Evolutionary conservation across 2,329 filamentous ascomycete species (phyloP).

Genomic region (Paecilomyces fulvus): DNA sequence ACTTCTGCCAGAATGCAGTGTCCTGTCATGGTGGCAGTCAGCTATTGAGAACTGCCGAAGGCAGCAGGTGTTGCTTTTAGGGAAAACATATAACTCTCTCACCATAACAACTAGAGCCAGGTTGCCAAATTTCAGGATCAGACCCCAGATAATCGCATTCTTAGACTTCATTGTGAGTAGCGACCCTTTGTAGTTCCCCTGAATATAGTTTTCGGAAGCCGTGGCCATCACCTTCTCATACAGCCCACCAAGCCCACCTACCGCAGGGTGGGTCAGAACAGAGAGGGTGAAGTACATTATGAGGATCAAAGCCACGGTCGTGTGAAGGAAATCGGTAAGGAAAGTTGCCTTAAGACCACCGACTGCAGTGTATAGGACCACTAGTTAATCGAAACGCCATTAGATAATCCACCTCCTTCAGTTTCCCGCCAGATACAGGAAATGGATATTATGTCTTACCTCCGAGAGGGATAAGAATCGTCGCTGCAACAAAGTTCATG

Average conservation of each 20-base stretch:
- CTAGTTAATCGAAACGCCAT: slow-evolving; percentile 15
- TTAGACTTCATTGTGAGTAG: slow-evolving; percentile 43
- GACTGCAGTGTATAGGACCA: slow-evolving; percentile 41
- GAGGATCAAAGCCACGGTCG: slow-evolving; percentile 39
- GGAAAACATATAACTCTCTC: background rate
- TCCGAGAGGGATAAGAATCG: slow-evolving; percentile 39
- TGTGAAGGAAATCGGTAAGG: slow-evolving; percentile 43
- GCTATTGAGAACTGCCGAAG: background rate
- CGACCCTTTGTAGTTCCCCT: slow-evolving; percentile 41
- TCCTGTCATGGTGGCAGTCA: slow-evolving; percentile 19
- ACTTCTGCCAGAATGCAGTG: slow-evolving; percentile 47
- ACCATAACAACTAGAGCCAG: slow-evolving; percentile 43
- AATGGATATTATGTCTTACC: slow-evolving; percentile 18
- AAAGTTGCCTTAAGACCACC: slow-evolving; percentile 45
- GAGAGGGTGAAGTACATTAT: slow-evolving; percentile 42
- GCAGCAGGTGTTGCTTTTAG: background rate
- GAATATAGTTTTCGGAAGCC: slow-evolving; percentile 33
- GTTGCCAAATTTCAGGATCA: slow-evolving; percentile 44
- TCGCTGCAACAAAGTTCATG: slow-evolving; percentile 41
- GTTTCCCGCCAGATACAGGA: too few species aligned
- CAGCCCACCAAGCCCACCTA: slow-evolving; percentile 36
- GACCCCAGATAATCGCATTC: slow-evolving; percentile 34
- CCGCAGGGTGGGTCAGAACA: slow-evolving; percentile 34
- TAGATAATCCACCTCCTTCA: too few species aligned
- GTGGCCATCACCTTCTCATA: slow-evolving; percentile 41